These are phyloP conservation scores for Hypoxylon sp. DNA, from an alignment of 2,329 filamentous ascomycete species.

Conservation along the genomic window DNA sequence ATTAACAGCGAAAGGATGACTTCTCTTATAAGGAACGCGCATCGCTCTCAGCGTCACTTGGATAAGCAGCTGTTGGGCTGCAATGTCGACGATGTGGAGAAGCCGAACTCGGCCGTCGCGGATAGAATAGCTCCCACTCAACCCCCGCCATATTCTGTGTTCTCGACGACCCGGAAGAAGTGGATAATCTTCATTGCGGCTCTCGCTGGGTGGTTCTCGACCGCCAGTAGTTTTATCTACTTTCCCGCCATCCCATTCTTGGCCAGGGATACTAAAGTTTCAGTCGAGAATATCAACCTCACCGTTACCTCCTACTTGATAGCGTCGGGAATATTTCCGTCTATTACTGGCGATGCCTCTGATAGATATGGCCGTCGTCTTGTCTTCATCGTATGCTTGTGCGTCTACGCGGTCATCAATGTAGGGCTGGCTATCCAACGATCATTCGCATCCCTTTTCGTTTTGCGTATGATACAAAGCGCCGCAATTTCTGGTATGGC, in stretches of 20 bases:
- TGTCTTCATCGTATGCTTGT: slow-evolving; percentile 6
- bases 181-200: slow-evolving; percentile 22
- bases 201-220: slow-evolving; percentile 16
- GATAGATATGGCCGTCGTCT: slow-evolving; percentile 21
- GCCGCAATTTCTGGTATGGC: slow-evolving; percentile 16
- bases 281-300: slow-evolving; percentile 18
- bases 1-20: background rate
- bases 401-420: slow-evolving; percentile 2
- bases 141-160: slow-evolving; percentile 11
- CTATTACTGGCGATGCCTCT: slow-evolving; percentile 13
- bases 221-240: slow-evolving; percentile 14
- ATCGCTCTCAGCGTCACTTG: background rate
- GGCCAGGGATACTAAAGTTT: slow-evolving; percentile 1
- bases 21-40: background rate
- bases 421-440: slow-evolving; percentile 5
- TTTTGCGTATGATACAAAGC: slow-evolving; percentile 16
- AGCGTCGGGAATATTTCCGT: slow-evolving; percentile 14
- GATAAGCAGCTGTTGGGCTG: too few relatives aligned
- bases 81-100: background rate
- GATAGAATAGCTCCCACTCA: background rate
- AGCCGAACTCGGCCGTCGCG: slow-evolving; percentile 8
- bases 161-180: slow-evolving; percentile 6
- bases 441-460: slow-evolving; percentile 10
- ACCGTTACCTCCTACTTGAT: slow-evolving; percentile 14
- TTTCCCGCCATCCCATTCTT: slow-evolving; percentile 21